Conservation (phyloP, 2,329 filamentous ascomycete species). For the Tricladium varicosporioides region DNA sequence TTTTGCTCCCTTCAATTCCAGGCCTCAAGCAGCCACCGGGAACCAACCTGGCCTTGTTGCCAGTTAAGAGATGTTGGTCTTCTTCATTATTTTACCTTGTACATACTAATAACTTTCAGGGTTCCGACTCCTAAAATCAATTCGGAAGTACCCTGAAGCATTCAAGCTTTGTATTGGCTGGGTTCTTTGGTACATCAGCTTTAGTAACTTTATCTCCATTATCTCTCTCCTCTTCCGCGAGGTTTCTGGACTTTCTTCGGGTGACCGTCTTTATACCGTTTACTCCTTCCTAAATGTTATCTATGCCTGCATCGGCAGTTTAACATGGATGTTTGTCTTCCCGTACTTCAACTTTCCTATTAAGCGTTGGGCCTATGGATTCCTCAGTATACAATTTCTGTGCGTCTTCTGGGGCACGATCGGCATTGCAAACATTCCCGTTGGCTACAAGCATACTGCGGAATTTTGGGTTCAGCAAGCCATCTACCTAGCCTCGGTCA, state of each 20-base stretch:
- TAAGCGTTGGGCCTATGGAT: slow-evolving; percentile 4
- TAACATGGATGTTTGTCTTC: slow-evolving; percentile 6
- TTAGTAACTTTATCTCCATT: neutral
- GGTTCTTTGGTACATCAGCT: slow-evolving; percentile 5
- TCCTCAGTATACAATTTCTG: neutral
- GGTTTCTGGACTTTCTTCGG: neutral
- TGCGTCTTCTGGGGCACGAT: slow-evolving; percentile 5
- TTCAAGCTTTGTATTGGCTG: slow-evolving; percentile 9
- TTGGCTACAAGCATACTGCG: slow-evolving; percentile 2
- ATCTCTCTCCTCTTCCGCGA: slow-evolving; percentile 6
- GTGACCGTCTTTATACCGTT: slow-evolving; percentile 3
- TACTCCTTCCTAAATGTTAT: slow-evolving; percentile 6
- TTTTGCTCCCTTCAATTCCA: slow-evolving; percentile 1
- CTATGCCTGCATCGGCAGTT: neutral
- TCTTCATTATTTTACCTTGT: neutral
- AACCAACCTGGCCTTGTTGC: slow-evolving; percentile 1
- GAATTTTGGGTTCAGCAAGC: slow-evolving; percentile 8
- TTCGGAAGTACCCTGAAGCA: slow-evolving; percentile 1
- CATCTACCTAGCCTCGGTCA: neutral
- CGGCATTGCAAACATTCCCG: slow-evolving; percentile 1
- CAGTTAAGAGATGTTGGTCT: slow-evolving; percentile 4
- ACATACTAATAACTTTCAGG: neutral
- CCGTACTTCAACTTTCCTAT: slow-evolving; percentile 5
- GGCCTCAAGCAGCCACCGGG: neutral
- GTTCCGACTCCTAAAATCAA: neutral